Conservation (phyloP, 2,329 filamentous ascomycete genomes). For the Aspergillus brunneoviolaceus region DNA sequence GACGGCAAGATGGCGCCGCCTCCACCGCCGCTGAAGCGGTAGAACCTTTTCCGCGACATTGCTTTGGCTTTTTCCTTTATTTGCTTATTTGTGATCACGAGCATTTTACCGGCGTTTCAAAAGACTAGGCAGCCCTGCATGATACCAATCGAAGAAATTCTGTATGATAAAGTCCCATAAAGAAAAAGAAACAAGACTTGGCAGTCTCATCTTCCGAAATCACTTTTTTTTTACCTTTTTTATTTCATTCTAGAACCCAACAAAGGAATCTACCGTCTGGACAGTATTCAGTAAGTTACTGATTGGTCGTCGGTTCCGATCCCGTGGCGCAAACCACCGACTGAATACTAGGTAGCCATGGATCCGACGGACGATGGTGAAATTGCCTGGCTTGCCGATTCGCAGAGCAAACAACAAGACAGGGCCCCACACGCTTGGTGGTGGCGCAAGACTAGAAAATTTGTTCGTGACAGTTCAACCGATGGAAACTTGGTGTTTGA, state of each 20-base stretch:
- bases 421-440: neutral
- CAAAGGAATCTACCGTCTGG: too few species aligned
- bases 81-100: constrained; percentile 14
- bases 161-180: constrained; percentile 10
- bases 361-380: constrained; percentile 4
- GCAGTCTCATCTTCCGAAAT: neutral
- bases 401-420: neutral
- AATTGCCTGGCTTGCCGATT: neutral
- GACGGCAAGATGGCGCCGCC: constrained; percentile 55
- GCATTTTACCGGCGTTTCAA: constrained; percentile 19
- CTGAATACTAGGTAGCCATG: neutral
- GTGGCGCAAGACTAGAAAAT: constrained; percentile 3
- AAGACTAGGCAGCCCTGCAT: constrained; percentile 15
- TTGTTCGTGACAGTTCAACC: neutral
- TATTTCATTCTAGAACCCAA: neutral
- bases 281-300: too few species aligned
- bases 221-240: neutral
- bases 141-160: constrained; percentile 17
- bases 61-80: constrained; percentile 7
- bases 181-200: neutral
- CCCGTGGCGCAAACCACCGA: neutral
- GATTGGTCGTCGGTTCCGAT: neutral
- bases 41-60: neutral
- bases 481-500: neutral
- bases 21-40: constrained; percentile 31